Conservation (phyloP, 306 rosid species). For the Quillaja saponaria region DNA sequence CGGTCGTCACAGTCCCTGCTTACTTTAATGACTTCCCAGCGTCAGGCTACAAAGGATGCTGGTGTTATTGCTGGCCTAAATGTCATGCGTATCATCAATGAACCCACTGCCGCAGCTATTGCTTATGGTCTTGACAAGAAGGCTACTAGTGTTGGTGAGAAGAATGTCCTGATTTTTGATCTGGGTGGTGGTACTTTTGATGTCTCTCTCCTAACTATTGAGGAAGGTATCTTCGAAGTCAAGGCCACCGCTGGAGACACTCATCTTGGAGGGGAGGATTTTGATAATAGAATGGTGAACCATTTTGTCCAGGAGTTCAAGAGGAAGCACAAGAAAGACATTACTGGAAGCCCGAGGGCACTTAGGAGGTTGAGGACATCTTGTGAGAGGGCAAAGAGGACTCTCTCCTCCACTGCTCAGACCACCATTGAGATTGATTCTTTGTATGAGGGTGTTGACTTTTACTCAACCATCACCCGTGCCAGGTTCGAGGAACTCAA, state of each 20-base stretch:
- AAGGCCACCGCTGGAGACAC: too few species aligned
- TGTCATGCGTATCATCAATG: slow-evolving; percentile 64
- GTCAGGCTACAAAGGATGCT: slow-evolving; percentile 75
- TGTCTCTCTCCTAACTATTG: too few species aligned
- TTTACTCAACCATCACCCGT: slow-evolving; percentile 63
- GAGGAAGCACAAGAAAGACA: slow-evolving; percentile 71
- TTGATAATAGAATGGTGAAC: slow-evolving; percentile 71
- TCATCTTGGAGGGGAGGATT: too few species aligned
- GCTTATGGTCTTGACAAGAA: too few species aligned
- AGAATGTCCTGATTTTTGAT: slow-evolving; percentile 65
- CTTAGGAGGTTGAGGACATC: too few species aligned
- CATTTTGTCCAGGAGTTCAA: slow-evolving; percentile 84
- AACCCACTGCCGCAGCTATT: slow-evolving; percentile 74
- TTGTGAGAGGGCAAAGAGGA: slow-evolving; percentile 83
- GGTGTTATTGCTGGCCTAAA: too few species aligned
- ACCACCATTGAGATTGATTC: slow-evolving; percentile 79
- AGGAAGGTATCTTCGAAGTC: too few species aligned
- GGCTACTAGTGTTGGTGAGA: too few species aligned
- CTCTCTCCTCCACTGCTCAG: too few species aligned
- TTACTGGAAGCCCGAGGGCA: slow-evolving; percentile 69
- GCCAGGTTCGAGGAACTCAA: too few species aligned
- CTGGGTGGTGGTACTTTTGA: too few species aligned
- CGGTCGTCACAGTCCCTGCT: slow-evolving; percentile 80
- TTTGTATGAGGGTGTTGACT: slow-evolving; percentile 69
- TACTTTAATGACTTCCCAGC: slow-evolving; percentile 76